Percentiles rank a stretch among this genome's conserved stretches.
Conservation (phyloP, 2,329 filamentous ascomycete species). For the Epichloe festucae region DNA sequence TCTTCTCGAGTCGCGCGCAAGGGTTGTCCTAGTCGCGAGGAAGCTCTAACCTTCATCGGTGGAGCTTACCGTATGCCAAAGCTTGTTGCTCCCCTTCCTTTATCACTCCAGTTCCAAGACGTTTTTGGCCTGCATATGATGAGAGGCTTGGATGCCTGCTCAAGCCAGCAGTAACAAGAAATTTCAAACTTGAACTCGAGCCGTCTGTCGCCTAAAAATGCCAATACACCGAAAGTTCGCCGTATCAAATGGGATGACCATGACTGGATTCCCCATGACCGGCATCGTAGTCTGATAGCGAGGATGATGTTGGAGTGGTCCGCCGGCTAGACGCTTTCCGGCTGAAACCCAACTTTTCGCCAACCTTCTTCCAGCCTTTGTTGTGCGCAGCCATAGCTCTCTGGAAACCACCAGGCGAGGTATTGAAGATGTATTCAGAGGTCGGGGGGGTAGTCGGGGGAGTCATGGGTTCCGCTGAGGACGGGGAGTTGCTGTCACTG, state of each 20-base stretch:
- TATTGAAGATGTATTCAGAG: constrained; percentile 39
- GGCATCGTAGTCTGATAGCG: constrained; percentile 22
- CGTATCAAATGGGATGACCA: constrained; percentile 35
- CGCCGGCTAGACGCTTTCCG: constrained; percentile 36
- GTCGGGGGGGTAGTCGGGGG: constrained; percentile 65
- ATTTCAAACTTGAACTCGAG: neutral
- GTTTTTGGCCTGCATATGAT: neutral
- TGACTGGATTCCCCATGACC: constrained; percentile 22
- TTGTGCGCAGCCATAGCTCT: constrained; percentile 40
- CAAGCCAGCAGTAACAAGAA: too few relatives aligned
- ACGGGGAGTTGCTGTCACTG: constrained; percentile 45
- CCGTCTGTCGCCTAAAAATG: neutral
- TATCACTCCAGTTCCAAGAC: neutral
- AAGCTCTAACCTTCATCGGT: neutral
- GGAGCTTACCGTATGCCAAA: neutral
- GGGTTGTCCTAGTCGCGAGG: too few relatives aligned
- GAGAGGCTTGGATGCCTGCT: too few relatives aligned
- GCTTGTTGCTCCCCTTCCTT: neutral
- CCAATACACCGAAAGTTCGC: neutral
- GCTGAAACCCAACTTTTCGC: constrained; percentile 45
- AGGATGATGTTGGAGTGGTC: constrained; percentile 30
- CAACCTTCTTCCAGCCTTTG: constrained; percentile 52
- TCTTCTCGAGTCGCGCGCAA: too few relatives aligned
- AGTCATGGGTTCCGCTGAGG: constrained; percentile 51
- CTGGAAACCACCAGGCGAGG: constrained; percentile 40